A percentile compares a stretch with the other conserved stretches of the same genome.
Conservation (phyloP, 1,284 basidiomycete species). For the Cystobasidium slooffiae region DNA sequence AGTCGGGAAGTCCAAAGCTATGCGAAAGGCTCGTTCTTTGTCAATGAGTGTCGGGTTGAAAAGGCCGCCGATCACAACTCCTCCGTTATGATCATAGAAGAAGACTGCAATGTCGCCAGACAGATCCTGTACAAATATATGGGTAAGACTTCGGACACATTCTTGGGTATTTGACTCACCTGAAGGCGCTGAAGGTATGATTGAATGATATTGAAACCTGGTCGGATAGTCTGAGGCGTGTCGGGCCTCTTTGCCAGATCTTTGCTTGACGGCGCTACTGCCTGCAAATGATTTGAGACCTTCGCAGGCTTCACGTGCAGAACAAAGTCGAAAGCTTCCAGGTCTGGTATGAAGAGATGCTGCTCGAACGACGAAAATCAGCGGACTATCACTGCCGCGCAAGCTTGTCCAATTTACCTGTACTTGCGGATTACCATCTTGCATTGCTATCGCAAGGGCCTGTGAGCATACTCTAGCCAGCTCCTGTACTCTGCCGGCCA, state of each 20-base stretch:
- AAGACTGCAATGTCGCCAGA: constrained; percentile 79
- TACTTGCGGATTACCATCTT: constrained; percentile 60
- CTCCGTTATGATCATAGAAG: constrained; percentile 85
- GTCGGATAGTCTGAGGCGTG: constrained; percentile 57
- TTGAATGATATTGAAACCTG: constrained; percentile 82
- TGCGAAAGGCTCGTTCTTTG: constrained; percentile 69
- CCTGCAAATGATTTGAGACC: constrained; percentile 71
- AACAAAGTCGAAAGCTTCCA: constrained; percentile 82
- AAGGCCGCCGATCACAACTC: constrained; percentile 75
- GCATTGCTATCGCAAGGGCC: constrained; percentile 54
- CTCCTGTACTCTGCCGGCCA: constrained; percentile 70
- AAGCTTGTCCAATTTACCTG: constrained; percentile 59
- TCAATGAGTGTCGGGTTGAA: constrained; percentile 72
- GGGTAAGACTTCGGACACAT: neutral
- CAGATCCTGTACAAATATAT: constrained; percentile 50
- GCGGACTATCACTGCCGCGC: neutral
- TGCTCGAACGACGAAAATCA: constrained; percentile 55
- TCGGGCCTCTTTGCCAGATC: constrained; percentile 53
- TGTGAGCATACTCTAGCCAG: constrained; percentile 74
- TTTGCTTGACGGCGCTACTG: constrained; percentile 60
- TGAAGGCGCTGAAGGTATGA: constrained; percentile 71
- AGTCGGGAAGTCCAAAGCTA: constrained; percentile 75
- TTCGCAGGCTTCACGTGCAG: constrained; percentile 71
- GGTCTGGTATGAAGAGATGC: constrained; percentile 82
- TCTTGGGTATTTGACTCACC: constrained; percentile 60